Evolutionary conservation across 768 basidiomycete species (phyloP).

Genomic region (Boletales sp.): DNA sequence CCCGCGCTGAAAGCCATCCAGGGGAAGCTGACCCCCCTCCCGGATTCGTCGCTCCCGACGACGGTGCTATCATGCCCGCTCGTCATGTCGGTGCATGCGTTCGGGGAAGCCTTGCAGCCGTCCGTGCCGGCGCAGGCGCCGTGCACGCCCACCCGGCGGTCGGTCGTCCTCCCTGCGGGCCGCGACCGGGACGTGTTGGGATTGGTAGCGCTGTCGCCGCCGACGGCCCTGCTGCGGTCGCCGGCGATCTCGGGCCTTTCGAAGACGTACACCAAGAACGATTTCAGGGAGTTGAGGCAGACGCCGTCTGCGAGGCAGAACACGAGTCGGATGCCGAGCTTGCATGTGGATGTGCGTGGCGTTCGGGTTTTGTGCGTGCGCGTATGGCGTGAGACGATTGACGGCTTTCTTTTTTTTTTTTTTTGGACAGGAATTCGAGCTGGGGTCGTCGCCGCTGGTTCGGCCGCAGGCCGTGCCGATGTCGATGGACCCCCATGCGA

Average conservation of each 20-base stretch:
- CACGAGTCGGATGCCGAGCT: constrained; percentile 82
- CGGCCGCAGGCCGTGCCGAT: constrained; percentile 21
- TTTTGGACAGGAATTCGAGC: constrained; percentile 33
- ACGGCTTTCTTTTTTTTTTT: no score
- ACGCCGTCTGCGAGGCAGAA: constrained; percentile 69
- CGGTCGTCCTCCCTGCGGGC: constrained; percentile 24
- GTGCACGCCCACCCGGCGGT: constrained; percentile 50
- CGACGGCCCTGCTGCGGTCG: constrained; percentile 64
- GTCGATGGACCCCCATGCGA: constrained; percentile 14
- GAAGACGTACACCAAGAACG: constrained; percentile 78
- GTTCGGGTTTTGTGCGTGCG: constrained; percentile 4
- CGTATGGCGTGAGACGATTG: no score
- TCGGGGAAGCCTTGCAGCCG: constrained; percentile 48
- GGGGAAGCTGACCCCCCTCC: constrained; percentile 28
- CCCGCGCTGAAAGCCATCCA: constrained; percentile 32
- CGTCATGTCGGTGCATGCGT: constrained; percentile 41
- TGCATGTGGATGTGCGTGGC: constrained; percentile 68
- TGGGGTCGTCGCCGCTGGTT: constrained; percentile 31
- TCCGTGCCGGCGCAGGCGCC: constrained; percentile 32
- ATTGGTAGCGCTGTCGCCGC: constrained; percentile 64
- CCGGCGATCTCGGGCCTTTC: constrained; percentile 75
- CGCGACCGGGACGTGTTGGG: constrained; percentile 41
- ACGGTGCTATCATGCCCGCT: constrained; percentile 37
- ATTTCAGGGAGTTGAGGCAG: constrained; percentile 75
- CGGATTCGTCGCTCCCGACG: constrained; percentile 22